phyloP scores from a whole-genome alignment of 2,329 filamentous ascomycete species.

The Diaporthe sp. region DNA sequence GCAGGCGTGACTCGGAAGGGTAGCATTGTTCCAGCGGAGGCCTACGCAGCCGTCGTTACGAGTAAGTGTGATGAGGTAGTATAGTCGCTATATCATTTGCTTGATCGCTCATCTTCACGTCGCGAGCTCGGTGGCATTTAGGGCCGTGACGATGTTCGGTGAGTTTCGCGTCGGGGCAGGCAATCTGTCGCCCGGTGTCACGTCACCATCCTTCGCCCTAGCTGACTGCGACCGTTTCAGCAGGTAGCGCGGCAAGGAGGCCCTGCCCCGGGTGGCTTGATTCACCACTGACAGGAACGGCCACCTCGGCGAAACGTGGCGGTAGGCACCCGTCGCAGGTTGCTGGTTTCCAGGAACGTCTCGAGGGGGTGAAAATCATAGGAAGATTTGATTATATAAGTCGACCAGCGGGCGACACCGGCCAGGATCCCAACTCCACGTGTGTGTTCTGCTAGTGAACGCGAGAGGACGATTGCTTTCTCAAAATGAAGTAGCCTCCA shows the following conservation, averaged over 20 bases:
- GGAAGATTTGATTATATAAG: conserved; percentile 24
- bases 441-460: conserved; percentile 4
- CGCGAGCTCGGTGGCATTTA: neutral
- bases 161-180: conserved; percentile 1
- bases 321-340: neutral
- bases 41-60: neutral
- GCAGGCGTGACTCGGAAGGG: neutral
- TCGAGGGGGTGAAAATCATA: neutral
- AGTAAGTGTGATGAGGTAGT: neutral
- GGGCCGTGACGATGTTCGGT: neutral
- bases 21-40: neutral
- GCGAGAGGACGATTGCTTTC: neutral
- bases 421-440: conserved; percentile 14
- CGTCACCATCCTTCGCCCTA: neutral
- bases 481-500: neutral
- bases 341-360: neutral
- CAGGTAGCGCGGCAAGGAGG: neutral
- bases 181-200: neutral
- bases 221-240: neutral
- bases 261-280: conserved; percentile 1
- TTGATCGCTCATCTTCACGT: neutral
- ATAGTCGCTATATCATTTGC: neutral
- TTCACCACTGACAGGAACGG: neutral
- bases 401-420: neutral
- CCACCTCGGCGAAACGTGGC: conserved; percentile 11